A percentile compares a stretch with the other conserved stretches of the same genome.
These are phyloP conservation scores for Plenodomus tracheiphilus DNA, from an alignment of 2,329 filamentous ascomycete species.

Conservation along the genomic window DNA sequence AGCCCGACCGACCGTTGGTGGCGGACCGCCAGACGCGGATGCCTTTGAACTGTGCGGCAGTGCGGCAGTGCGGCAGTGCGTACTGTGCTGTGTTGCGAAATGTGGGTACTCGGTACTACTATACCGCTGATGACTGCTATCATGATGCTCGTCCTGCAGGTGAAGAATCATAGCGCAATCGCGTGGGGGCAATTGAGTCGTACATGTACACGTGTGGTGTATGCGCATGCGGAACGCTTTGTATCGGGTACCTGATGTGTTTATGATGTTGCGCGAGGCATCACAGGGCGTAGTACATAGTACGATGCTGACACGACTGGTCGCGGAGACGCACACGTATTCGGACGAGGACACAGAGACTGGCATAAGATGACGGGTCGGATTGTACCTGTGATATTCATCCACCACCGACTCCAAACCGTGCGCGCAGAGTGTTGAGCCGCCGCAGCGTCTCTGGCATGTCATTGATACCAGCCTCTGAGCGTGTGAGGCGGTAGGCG, in stretches of 20 bases:
- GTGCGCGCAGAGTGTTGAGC: slow-evolving; percentile 37
- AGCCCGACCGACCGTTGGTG: too few species aligned
- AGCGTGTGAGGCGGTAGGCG: slow-evolving; percentile 33
- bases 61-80: too few species aligned
- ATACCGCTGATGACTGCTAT: not conserved
- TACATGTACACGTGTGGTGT: slow-evolving; percentile 1
- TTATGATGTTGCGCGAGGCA: not conserved
- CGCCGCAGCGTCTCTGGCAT: slow-evolving; percentile 39
- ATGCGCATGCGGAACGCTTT: slow-evolving; percentile 5
- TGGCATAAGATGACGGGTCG: slow-evolving; percentile 7
- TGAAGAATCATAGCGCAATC: not conserved
- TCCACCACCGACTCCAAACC: slow-evolving; percentile 39
- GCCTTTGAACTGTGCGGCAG: too few species aligned
- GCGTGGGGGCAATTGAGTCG: slow-evolving; percentile 13
- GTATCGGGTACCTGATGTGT: slow-evolving; percentile 5
- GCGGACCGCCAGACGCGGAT: too few species aligned
- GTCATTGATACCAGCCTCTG: slow-evolving; percentile 30
- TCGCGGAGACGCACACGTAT: slow-evolving; percentile 2
- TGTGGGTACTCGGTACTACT: too few species aligned
- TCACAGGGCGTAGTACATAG: not conserved
- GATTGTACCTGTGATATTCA: slow-evolving; percentile 18
- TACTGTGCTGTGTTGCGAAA: too few species aligned
- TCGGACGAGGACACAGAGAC: not conserved
- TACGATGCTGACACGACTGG: slow-evolving; percentile 1
- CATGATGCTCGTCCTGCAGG: too few species aligned